A percentile compares a stretch with the other conserved stretches of the same genome.
These are phyloP conservation scores for Sparassis latifolia DNA, from an alignment of 1,284 basidiomycete genomes.

Conservation along the genomic window DNA sequence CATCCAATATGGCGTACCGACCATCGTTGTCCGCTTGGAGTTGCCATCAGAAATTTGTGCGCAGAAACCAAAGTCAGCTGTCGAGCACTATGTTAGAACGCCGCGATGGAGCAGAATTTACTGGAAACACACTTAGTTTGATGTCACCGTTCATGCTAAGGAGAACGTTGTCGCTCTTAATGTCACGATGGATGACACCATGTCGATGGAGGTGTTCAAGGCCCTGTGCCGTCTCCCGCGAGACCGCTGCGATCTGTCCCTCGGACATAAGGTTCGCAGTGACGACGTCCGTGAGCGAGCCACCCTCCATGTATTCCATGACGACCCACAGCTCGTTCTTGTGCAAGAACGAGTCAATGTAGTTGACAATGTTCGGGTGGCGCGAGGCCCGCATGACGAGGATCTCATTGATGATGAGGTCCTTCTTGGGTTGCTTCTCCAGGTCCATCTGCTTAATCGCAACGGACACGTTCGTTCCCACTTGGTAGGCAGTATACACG, in stretches of 20 bases:
- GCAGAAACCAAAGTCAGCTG: constrained; percentile 99
- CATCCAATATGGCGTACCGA: constrained; percentile 99
- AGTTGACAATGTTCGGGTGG: constrained; percentile 99
- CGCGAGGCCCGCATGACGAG: constrained; percentile 95
- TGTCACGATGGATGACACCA: constrained; percentile 95
- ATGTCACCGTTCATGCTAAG: constrained; percentile 92
- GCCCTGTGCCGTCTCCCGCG: constrained; percentile 85
- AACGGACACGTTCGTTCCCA: constrained; percentile 88
- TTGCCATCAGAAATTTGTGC: constrained; percentile 92
- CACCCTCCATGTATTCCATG: constrained; percentile 99
- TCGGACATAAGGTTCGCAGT: constrained; percentile 96
- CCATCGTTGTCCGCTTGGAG: constrained; percentile 98
- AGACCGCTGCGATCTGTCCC: constrained; percentile 92
- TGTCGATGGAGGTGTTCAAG: constrained; percentile 90
- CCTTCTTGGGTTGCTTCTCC: constrained; percentile 99
- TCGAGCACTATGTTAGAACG: constrained; percentile 5
- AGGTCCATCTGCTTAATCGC: constrained; percentile 99
- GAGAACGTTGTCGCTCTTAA: constrained; percentile 97
- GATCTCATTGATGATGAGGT: constrained; percentile 99
- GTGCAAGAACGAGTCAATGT: constrained; percentile 96
- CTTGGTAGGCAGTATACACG: constrained; percentile 97
- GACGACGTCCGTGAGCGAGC: constrained; percentile 90
- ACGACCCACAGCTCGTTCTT: constrained; percentile 99
- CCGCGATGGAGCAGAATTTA: no score
- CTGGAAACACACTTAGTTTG: constrained; percentile 79